A percentile compares a stretch with the other conserved stretches of the same genome.
Conservation (phyloP, 495 filamentous ascomycete genomes). For the Trypethelium eluteriae region DNA sequence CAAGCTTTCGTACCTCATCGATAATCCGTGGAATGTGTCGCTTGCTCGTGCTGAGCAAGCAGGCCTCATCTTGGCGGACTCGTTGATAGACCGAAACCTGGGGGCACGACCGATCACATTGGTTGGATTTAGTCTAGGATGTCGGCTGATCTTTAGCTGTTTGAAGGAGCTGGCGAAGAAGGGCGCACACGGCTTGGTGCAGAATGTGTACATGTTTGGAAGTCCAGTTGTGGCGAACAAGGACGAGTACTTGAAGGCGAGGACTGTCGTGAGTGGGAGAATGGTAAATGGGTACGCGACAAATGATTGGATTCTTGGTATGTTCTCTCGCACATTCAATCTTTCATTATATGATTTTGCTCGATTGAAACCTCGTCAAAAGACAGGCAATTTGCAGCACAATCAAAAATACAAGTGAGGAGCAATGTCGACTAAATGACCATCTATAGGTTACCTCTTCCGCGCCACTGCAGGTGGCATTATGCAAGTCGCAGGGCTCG, state of each 20-base stretch:
- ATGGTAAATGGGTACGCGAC: constrained; percentile 92
- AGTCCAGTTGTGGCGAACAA: constrained; percentile 84
- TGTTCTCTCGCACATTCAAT: background rate
- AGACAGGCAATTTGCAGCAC: background rate
- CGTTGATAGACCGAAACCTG: constrained; percentile 82
- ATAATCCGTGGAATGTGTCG: constrained; percentile 96
- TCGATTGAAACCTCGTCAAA: constrained; percentile 7
- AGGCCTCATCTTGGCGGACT: constrained; percentile 92
- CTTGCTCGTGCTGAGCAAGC: constrained; percentile 79
- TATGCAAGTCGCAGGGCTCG: constrained; percentile 82
- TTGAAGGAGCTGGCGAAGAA: constrained; percentile 76
- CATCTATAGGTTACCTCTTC: constrained; percentile 71
- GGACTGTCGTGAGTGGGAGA: constrained; percentile 74
- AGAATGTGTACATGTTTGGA: constrained; percentile 94
- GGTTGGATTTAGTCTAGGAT: constrained; percentile 92
- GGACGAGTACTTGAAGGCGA: constrained; percentile 78
- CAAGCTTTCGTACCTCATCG: constrained; percentile 92
- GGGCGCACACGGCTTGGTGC: constrained; percentile 84
- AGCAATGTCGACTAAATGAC: background rate
- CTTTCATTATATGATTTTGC: background rate
- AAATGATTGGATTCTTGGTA: constrained; percentile 91
- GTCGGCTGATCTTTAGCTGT: constrained; percentile 87
- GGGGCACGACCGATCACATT: constrained; percentile 87
- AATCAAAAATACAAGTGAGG: background rate
- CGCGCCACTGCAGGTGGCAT: constrained; percentile 90